Evolutionary conservation across 768 basidiomycete genomes (phyloP).

Genomic region (Gloeopeniophorella convolvens): DNA sequence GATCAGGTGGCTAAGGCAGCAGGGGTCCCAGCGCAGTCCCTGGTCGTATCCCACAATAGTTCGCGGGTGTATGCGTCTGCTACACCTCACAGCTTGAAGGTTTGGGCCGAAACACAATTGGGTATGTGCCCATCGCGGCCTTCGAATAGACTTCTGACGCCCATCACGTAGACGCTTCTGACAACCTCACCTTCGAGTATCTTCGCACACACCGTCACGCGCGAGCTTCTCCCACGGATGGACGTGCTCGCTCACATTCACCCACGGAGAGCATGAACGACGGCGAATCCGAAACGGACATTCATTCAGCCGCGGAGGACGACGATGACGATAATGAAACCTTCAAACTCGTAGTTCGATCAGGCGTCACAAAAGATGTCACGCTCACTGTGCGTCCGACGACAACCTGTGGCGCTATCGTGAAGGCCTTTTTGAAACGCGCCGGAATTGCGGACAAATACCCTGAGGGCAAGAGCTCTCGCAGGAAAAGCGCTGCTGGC

Average conservation of each 20-base stretch:
- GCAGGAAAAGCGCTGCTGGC: constrained; percentile 26
- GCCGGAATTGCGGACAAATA: constrained; percentile 55
- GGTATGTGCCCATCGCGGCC: constrained; percentile 35
- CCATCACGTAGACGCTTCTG: constrained; percentile 68
- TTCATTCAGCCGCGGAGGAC: constrained; percentile 25
- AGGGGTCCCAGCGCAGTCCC: constrained; percentile 39
- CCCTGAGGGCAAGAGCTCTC: constrained; percentile 29
- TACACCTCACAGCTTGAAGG: constrained; percentile 55
- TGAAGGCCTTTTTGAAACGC: constrained; percentile 68
- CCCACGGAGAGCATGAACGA: constrained; percentile 20
- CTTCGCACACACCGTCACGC: constrained; percentile 37
- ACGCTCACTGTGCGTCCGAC: constrained; percentile 64
- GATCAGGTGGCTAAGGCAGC: constrained; percentile 61
- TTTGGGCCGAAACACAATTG: constrained; percentile 64
- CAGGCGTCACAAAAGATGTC: constrained; percentile 48
- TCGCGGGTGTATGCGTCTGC: constrained; percentile 64
- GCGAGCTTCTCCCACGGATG: constrained; percentile 17
- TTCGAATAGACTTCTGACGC: constrained; percentile 6
- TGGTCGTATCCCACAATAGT: constrained; percentile 56
- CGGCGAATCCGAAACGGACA: constrained; percentile 25
- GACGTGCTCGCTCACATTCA: constrained; percentile 9
- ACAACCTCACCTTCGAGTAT: constrained; percentile 56
- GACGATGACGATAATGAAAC: constrained; percentile 39
- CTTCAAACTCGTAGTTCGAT: constrained; percentile 63
- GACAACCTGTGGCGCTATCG: constrained; percentile 70